Evolutionary conservation across 768 basidiomycete genomes (phyloP).

Genomic region (Pisolithus albus): DNA sequence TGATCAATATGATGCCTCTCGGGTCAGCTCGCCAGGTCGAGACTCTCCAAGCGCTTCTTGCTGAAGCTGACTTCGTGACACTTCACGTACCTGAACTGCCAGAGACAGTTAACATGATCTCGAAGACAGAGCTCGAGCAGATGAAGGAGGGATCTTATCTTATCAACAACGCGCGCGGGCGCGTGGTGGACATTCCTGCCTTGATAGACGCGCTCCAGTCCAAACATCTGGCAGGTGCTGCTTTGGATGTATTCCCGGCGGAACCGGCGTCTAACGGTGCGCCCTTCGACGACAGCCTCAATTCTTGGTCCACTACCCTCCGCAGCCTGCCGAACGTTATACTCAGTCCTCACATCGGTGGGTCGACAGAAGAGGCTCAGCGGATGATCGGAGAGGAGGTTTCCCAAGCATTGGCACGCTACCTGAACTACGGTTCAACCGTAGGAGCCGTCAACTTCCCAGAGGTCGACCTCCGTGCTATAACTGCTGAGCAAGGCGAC

Average conservation of each 20-base stretch:
- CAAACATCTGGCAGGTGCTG: slow-evolving; percentile 81
- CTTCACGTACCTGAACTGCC: slow-evolving; percentile 95
- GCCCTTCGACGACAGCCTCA: slow-evolving; percentile 83
- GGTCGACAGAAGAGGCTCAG: slow-evolving; percentile 98
- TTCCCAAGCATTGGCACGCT: slow-evolving; percentile 73
- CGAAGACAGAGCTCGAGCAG: slow-evolving; percentile 59
- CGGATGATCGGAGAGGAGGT: slow-evolving; percentile 97
- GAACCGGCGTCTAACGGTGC: slow-evolving; percentile 92
- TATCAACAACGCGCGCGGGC: slow-evolving; percentile 96
- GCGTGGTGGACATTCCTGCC: slow-evolving; percentile 91
- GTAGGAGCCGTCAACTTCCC: slow-evolving; percentile 97
- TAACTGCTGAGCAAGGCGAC: slow-evolving; percentile 73
- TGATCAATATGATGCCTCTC: slow-evolving; percentile 95
- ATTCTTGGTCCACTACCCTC: slow-evolving; percentile 74
- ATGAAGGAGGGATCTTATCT: slow-evolving; percentile 97
- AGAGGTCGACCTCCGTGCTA: slow-evolving; percentile 92
- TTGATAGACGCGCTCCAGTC: slow-evolving; percentile 74
- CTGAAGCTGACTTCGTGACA: slow-evolving; percentile 85
- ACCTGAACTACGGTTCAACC: slow-evolving; percentile 88
- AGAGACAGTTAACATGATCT: slow-evolving; percentile 95
- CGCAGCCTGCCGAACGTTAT: slow-evolving; percentile 82
- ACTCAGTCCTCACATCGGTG: slow-evolving; percentile 97
- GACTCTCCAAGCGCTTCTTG: slow-evolving; percentile 63
- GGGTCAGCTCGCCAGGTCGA: slow-evolving; percentile 91
- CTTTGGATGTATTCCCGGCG: slow-evolving; percentile 90